Base-by-base conservation (phyloP, 495 filamentous ascomycete species). In the Penicillium soppii region DNA sequence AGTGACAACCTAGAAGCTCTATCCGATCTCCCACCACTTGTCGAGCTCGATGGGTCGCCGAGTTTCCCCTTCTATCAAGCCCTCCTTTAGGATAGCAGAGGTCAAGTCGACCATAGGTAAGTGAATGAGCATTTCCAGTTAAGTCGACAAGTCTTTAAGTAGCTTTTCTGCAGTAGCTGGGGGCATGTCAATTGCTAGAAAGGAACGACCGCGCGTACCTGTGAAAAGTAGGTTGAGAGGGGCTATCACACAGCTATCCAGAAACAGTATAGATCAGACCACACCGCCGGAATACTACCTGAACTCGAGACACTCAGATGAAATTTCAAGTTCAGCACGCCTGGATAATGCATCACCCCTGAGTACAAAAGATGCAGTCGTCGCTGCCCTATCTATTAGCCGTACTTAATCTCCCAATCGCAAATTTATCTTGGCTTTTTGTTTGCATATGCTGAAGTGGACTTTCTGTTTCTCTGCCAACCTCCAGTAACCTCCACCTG, bases 1-100 rank as follows among this genome's bases (percentile, higher is more conserved):
- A 29, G 40, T 43, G 40, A 29, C 40, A 42, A 42, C 39, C 23
- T 29, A 27, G n/a, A 43, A 43, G 23, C 40, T 43, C 23, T 43
- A 43, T 29, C 40, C 40, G n/a, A 19, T 43, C 40, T 43, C 40
- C 23, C 40, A 43, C 23, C 23, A 43, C 23, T 26, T 42, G 39
- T 26, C 39, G 13, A 42, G 40, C 25, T 43, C 23, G 13, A 13
- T 27, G 15, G 40, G 22, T n/a, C 40, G 40, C 40, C 23, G 40
- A 4, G 5, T 16, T 29, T 20, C 35, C 16, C 23, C 40, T 27
- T 27, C 22, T 26, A 7, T n/a, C 7, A 17, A 43, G 8, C 7
- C 23, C 7, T 23, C 40, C 25, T 29, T 23, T 29, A 43, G 16
- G 40, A 43, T 43, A 23, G 16, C 22, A 0, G 40, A 19, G 23